Percentiles rank a stretch among this genome's conserved stretches.
Evolutionary conservation across 805 yeast genomes (phyloP).

Genomic region (Yarrowia yakushimensis): DNA sequence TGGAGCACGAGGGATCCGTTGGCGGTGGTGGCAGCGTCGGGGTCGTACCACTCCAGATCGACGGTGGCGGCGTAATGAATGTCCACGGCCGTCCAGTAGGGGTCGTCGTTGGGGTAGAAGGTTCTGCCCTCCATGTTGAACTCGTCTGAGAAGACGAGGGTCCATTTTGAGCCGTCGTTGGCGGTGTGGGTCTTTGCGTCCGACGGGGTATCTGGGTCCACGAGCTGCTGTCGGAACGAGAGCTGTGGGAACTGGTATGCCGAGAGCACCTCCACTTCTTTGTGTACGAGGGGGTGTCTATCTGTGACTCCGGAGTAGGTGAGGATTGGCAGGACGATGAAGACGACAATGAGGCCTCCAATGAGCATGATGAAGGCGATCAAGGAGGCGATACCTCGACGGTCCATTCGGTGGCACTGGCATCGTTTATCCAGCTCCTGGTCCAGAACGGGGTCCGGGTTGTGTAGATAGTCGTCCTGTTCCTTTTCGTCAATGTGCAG

Average conservation of each 20-base stretch:
- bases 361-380: conserved; percentile 49
- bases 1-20: conserved; percentile 67
- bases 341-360: conserved; percentile 61
- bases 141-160: conserved; percentile 84
- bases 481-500: conserved; percentile 88
- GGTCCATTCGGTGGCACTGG: conserved; percentile 35
- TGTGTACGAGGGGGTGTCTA: conserved; percentile 40
- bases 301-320: conserved; percentile 70
- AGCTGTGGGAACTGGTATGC: conserved; percentile 56
- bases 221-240: conserved; percentile 57
- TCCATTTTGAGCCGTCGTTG: conserved; percentile 63
- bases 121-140: conserved; percentile 87
- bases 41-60: conserved; percentile 93
- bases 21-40: conserved; percentile 77
- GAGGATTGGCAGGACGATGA: conserved; percentile 75
- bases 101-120: conserved; percentile 87
- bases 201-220: conserved; percentile 71
- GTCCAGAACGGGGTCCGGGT: conserved; percentile 93
- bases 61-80: conserved; percentile 80
- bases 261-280: conserved; percentile 43
- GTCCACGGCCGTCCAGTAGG: conserved; percentile 83
- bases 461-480: conserved; percentile 90
- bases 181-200: conserved; percentile 50
- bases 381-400: conserved; percentile 38
- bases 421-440: conserved; percentile 63